Base-by-base conservation (phyloP, 441 rosid genomes). In the Codiaeum variegatum region DNA sequence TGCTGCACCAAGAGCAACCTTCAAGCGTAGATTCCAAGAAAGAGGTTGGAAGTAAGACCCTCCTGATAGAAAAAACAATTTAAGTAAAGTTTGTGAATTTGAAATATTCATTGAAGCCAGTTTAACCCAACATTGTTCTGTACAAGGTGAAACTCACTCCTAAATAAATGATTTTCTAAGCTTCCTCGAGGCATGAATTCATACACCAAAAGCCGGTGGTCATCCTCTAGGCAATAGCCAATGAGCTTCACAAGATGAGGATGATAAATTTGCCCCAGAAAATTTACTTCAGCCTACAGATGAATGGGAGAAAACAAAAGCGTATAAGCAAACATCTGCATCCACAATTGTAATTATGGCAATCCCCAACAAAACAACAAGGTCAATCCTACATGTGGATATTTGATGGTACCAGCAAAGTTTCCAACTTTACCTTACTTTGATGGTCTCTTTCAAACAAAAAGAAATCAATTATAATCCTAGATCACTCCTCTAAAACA, bases 101-200 rank as follows among this genome's bases (percentile, higher is more conserved):
- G 49, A 60, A 52, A 73, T 51, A 32, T 7, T 26, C 46, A 65
- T 29, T 9, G 51, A 59, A 67, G 6, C 23, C 31, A 18, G 13
- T 52, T 62, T 21, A 44, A 70, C 54, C 72, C 26, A 59, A 61
- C 26, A 69, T 36, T 15, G 24, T 34, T 61, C 28, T 18, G 21
- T n/a, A 54, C 56, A 19, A 44, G 29, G 62, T 68, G 38, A 58
- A 78, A 79, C 91, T 83, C 80, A 93, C 98, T 83, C 79, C 95
- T 87, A 78, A 93, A 93, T 36, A 93, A 70, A 80, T 93, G 98
- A 80, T 93, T 93, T 77, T 93, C 97, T 85, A 93, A 85, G 93
- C 95, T 90, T 64, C 98, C 98, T 12, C 94, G 88, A 75, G 90
- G 90, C 97, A 93, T 91, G 83, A 88, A 93, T 79, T 93, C 98